A percentile compares a stretch with the other conserved stretches of the same genome.
Conservation (phyloP, 176 grass and related monocot species). For the Aegilops umbellulata region DNA sequence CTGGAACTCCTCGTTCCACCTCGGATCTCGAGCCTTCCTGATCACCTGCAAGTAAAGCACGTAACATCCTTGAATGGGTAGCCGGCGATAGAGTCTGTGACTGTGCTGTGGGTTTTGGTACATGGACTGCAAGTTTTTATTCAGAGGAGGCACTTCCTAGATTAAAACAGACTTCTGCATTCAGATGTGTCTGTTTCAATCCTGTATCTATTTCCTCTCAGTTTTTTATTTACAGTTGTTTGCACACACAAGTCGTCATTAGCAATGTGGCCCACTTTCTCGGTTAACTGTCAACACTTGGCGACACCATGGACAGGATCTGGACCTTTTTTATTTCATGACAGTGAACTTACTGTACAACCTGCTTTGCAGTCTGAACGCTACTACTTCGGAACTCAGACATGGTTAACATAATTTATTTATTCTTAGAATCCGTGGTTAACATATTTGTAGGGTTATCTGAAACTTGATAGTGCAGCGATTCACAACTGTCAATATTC, state of each 20-base stretch:
- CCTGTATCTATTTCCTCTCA: too few species aligned
- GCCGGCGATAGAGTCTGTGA: too few species aligned
- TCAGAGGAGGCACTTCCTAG: too few species aligned
- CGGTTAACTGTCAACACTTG: not conserved
- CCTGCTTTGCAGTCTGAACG: not conserved
- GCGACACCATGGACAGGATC: not conserved
- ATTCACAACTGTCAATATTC: not conserved
- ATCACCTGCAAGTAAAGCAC: slow-evolving; percentile 49
- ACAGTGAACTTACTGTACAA: not conserved
- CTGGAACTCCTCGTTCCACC: slow-evolving; percentile 90
- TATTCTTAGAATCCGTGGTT: not conserved
- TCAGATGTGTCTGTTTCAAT: too few species aligned
- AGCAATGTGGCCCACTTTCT: not conserved
- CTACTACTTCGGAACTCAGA: not conserved
- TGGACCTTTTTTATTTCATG: not conserved
- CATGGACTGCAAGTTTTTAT: not conserved
- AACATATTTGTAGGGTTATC: not conserved
- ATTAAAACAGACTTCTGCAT: too few species aligned
- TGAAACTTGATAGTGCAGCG: not conserved
- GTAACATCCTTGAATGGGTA: not conserved
- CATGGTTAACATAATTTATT: not conserved
- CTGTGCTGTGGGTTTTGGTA: not conserved
- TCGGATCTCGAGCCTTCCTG: slow-evolving; percentile 84
- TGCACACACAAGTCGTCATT: not conserved
- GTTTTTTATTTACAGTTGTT: not conserved